Percentiles rank a stretch among this genome's conserved stretches.
These are phyloP conservation scores for Pholiota microspora DNA, from an alignment of 768 basidiomycete species.

Conservation along the genomic window DNA sequence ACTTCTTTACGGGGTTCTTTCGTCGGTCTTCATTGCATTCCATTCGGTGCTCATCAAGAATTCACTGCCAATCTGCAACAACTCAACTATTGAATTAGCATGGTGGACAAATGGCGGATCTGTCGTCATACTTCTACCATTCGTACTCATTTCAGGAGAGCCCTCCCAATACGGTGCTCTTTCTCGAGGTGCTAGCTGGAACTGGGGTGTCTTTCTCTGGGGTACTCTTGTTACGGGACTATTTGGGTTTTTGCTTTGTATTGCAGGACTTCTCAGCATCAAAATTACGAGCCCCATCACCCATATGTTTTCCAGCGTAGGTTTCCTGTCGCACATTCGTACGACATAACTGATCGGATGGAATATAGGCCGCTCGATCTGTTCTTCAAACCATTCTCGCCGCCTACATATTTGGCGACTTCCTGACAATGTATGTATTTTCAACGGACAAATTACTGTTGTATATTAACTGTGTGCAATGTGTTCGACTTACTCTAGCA, in stretches of 20 bases:
- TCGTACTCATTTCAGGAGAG: slow-evolving; percentile 60
- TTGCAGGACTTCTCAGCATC: slow-evolving; percentile 79
- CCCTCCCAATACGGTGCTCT: slow-evolving; percentile 37
- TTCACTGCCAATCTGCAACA: slow-evolving; percentile 64
- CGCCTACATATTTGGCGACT: slow-evolving; percentile 72
- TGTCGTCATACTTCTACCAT: slow-evolving; percentile 61
- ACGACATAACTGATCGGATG: slow-evolving; percentile 8
- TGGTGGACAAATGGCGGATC: slow-evolving; percentile 80
- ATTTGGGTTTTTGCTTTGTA: slow-evolving; percentile 80
- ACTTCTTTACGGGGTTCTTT: slow-evolving; percentile 67
- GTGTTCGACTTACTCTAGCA: slow-evolving; percentile 33
- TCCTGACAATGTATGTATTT: slow-evolving; percentile 57
- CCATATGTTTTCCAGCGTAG: slow-evolving; percentile 80
- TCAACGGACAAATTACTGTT: background rate
- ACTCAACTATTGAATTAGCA: slow-evolving; percentile 70
- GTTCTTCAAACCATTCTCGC: slow-evolving; percentile 83
- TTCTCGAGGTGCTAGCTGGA: slow-evolving; percentile 40
- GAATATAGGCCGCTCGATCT: slow-evolving; percentile 66
- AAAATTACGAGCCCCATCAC: slow-evolving; percentile 82
- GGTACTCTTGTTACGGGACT: slow-evolving; percentile 68
- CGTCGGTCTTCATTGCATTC: slow-evolving; percentile 72
- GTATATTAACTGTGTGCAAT: too few relatives aligned
- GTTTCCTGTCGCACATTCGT: slow-evolving; percentile 22
- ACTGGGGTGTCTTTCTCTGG: slow-evolving; percentile 55
- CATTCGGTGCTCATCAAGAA: slow-evolving; percentile 76